A percentile compares a stretch with the other conserved stretches of the same genome.
phyloP scores from a whole-genome alignment of 441 rosid species.

The Isatis lusitanica region DNA sequence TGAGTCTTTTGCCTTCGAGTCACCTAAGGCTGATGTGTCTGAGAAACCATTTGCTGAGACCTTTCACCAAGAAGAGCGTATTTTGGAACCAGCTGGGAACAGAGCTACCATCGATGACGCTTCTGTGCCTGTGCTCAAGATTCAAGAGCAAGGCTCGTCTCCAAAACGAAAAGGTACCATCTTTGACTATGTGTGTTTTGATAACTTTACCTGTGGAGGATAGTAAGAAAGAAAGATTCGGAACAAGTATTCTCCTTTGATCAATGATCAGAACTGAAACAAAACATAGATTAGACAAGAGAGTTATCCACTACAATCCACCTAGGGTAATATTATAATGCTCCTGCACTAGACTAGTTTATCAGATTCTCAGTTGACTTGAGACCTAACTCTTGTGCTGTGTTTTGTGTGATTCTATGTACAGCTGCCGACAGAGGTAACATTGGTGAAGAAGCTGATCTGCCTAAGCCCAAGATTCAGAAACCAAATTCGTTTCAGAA shows the following conservation, averaged over 20 bases:
- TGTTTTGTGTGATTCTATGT: constrained; percentile 20
- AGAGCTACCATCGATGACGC: background rate
- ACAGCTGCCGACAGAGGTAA: constrained; percentile 23
- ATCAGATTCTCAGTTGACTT: background rate
- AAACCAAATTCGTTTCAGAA: background rate
- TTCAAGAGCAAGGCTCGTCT: constrained; percentile 19
- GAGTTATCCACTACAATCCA: no score
- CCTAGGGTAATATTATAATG: no score
- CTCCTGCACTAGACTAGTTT: no score
- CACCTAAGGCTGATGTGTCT: constrained; percentile 20
- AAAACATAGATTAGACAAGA: background rate
- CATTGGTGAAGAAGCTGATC: background rate
- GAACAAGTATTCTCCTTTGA: background rate
- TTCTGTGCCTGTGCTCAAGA: constrained; percentile 4
- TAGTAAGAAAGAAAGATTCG: background rate
- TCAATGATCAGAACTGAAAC: background rate
- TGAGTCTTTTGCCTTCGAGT: constrained; percentile 15
- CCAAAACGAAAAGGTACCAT: constrained; percentile 37
- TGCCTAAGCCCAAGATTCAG: constrained; percentile 15
- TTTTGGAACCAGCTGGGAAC: background rate
- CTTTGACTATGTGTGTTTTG: background rate
- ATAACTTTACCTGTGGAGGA: background rate
- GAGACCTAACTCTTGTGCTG: background rate
- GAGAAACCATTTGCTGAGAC: constrained; percentile 24
- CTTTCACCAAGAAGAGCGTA: constrained; percentile 12